phyloP scores from a whole-genome alignment of 2,329 filamentous ascomycete genomes.

The Trichophyton simii region DNA sequence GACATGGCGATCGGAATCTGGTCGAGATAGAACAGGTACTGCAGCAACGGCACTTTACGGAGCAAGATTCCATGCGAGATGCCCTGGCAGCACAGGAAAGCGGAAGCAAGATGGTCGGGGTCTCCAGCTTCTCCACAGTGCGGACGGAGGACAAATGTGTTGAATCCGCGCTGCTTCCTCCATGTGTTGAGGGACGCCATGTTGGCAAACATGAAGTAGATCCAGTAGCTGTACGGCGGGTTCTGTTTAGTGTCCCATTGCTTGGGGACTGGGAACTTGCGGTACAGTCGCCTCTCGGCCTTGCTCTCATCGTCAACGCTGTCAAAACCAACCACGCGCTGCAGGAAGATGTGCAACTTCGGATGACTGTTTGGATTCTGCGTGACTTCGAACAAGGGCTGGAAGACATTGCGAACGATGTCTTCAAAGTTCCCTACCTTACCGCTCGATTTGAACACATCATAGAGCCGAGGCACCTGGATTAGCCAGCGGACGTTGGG shows the following conservation, averaged over 20 bases:
- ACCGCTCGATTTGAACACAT: conserved; percentile 83
- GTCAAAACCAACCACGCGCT: conserved; percentile 92
- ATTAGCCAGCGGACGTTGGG: conserved; percentile 97
- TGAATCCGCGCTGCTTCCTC: conserved; percentile 85
- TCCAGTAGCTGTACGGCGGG: conserved; percentile 97
- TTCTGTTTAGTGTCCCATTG: conserved; percentile 89
- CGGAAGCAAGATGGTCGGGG: conserved; percentile 86
- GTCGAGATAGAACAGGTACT: conserved; percentile 96
- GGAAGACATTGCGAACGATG: conserved; percentile 80
- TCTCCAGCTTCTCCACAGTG: conserved; percentile 96
- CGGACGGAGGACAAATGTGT: conserved; percentile 82
- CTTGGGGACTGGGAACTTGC: conserved; percentile 83
- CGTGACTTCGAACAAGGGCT: conserved; percentile 88
- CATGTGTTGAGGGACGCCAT: conserved; percentile 84
- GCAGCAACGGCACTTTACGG: conserved; percentile 83
- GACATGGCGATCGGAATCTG: conserved; percentile 99
- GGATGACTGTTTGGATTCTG: conserved; percentile 74
- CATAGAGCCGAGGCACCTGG: conserved; percentile 85
- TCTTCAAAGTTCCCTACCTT: conserved; percentile 85
- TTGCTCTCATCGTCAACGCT: conserved; percentile 98
- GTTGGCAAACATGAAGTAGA: conserved; percentile 94
- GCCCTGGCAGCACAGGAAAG: conserved; percentile 84
- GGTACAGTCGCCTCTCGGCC: conserved; percentile 81
- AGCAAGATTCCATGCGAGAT: conserved; percentile 90
- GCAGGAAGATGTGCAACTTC: conserved; percentile 87